Percentiles rank a stretch among this genome's conserved stretches.
Evolutionary conservation across 768 basidiomycete genomes (phyloP).

Genomic region (Tulasnella sp.): DNA sequence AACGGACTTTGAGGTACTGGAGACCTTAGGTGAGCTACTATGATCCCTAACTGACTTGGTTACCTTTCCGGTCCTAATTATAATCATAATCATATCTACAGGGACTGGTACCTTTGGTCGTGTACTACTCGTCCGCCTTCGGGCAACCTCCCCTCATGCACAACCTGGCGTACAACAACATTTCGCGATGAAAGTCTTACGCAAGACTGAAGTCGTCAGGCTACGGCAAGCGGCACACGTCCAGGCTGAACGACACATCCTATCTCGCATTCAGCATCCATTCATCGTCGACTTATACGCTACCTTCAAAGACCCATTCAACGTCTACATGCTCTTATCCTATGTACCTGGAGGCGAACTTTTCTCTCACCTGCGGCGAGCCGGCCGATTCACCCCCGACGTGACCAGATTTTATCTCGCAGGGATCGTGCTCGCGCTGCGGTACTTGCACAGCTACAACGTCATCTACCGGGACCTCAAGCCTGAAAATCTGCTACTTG

Average conservation of each 20-base stretch:
- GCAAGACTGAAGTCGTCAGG: conserved; percentile 74
- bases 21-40: conserved; percentile 27
- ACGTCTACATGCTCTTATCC: conserved; percentile 97
- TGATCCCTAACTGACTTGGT: background rate
- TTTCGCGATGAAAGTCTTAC: conserved; percentile 84
- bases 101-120: conserved; percentile 96
- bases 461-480: conserved; percentile 98
- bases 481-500: conserved; percentile 95
- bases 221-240: conserved; percentile 97
- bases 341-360: conserved; percentile 96
- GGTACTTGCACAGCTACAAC: conserved; percentile 90
- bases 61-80: background rate
- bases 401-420: conserved; percentile 98
- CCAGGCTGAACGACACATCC: conserved; percentile 89
- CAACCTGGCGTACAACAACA: conserved; percentile 43
- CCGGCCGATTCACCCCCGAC: conserved; percentile 89
- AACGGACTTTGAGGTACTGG: conserved; percentile 29
- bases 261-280: conserved; percentile 83
- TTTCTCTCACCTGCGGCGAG: conserved; percentile 90
- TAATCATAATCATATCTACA: conserved; percentile 24
- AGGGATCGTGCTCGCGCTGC: conserved; percentile 87
- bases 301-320: conserved; percentile 89
- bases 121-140: conserved; percentile 79
- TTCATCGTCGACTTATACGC: conserved; percentile 96
- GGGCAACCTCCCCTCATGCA: conserved; percentile 34